Evolutionary conservation across 1,284 basidiomycete genomes (phyloP), one percentile per base, ranked within the genome.

Genomic region (Xerocomus cyaneibrunnescens): DNA sequence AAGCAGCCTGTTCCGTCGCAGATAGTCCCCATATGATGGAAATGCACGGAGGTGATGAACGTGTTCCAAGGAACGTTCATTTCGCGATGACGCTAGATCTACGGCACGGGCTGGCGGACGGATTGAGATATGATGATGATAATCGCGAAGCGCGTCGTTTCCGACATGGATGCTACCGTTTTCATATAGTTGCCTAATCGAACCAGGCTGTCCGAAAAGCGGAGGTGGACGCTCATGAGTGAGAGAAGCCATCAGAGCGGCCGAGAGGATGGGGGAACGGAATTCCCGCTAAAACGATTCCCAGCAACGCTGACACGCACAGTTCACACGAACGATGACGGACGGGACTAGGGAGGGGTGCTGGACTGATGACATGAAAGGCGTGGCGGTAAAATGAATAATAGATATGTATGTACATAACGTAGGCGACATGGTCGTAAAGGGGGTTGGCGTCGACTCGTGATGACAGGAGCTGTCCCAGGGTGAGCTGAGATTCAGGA

Each of bases 381-480:
- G 46, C 52, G 37, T 50, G 51, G 51, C 50, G 52, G 45, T 37
- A 36, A 62, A 56, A 59, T 59, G 51, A 57, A 57, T 55, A 32
- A 52, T 53, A 30, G 28, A 30, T 12, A 30, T 19, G 30, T 22
- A 46, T 46, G 16, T 35, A 35, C 17, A 37, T 37, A 48, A 44
- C 31, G 57, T 52, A 46, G 43, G 32, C 19, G 48, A 47, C 30
- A 38, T 48, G 45, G 45, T 42, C 51, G 51, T 36, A 49, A 56
- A 50, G 37, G 39, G 58, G 59, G 48, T 28, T 44, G 54, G 32
- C 40, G 48, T 57, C 45, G 45, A 47, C 14, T 30, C 28, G 40
- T 30, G 23, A 50, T 59, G 61, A 64, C 64, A 66, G 59, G 62
- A 66, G 64, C 58, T 62, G 60, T 64, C 62, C 48, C 55, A 61